Evolutionary conservation across 495 filamentous ascomycete genomes (phyloP).

Genomic region (Lepraria neglecta): DNA sequence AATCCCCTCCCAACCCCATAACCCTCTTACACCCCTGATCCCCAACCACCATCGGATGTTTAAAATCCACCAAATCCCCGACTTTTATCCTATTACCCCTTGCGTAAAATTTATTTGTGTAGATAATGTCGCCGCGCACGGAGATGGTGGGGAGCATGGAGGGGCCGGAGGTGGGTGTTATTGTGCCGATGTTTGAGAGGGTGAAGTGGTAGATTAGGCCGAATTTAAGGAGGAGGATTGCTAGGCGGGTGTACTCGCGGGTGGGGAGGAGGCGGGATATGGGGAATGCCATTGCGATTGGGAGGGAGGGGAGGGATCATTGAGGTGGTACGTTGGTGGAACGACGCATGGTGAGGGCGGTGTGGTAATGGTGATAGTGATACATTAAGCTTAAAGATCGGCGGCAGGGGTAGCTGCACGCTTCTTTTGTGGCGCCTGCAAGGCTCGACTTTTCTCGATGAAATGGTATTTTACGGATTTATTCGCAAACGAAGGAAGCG

Average conservation of each 20-base stretch:
- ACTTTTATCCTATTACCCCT: constrained; percentile 64
- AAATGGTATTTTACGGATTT: too few species aligned
- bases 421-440: too few species aligned
- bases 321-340: too few species aligned
- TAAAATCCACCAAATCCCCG: constrained; percentile 76
- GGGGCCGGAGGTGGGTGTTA: constrained; percentile 54
- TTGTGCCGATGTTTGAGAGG: constrained; percentile 45
- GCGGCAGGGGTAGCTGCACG: too few species aligned
- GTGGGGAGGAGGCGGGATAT: too few species aligned
- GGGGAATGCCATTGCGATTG: too few species aligned
- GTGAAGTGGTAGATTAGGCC: constrained; percentile 53
- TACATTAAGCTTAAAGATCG: too few species aligned
- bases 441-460: too few species aligned
- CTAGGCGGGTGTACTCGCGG: neutral
- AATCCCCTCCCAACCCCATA: constrained; percentile 83
- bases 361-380: too few species aligned
- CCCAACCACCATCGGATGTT: constrained; percentile 61
- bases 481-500: too few species aligned
- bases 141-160: constrained; percentile 78
- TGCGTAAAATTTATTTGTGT: constrained; percentile 59
- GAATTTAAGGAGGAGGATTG: constrained; percentile 29
- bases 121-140: constrained; percentile 55
- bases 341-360: too few species aligned
- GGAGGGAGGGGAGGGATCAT: too few species aligned
- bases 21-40: constrained; percentile 70